These are phyloP conservation scores for Corchorus capsularis DNA, from an alignment of 345 rosid species.

Conservation along the genomic window DNA sequence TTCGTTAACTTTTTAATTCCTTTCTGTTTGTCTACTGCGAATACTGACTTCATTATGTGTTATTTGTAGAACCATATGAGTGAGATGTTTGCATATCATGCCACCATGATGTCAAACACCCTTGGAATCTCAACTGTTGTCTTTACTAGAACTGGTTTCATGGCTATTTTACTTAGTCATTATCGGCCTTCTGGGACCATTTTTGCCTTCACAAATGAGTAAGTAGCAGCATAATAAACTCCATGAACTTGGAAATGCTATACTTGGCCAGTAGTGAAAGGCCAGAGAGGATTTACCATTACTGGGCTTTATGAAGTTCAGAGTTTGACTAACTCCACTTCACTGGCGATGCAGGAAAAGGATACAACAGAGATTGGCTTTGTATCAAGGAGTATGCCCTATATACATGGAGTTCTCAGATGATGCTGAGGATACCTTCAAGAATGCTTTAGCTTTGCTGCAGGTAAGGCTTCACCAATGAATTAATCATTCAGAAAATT, in stretches of 20 bases:
- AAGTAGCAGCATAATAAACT: conserved; percentile 24
- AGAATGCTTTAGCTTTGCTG: conserved; percentile 67
- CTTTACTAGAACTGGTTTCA: conserved; percentile 96
- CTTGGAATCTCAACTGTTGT: conserved; percentile 95
- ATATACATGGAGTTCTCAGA: conserved; percentile 87
- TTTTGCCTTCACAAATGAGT: conserved; percentile 92
- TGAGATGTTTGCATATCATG: conserved; percentile 99
- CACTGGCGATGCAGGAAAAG: conserved; percentile 59
- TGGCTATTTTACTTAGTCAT: conserved; percentile 92
- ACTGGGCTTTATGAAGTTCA: background rate
- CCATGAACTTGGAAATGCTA: background rate
- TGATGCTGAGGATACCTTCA: conserved; percentile 91
- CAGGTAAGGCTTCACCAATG: conserved; percentile 44
- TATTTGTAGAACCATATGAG: conserved; percentile 67
- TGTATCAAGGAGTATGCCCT: conserved; percentile 96
- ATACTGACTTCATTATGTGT: conserved; percentile 7
- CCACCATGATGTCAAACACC: conserved; percentile 99
- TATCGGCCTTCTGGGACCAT: conserved; percentile 97
- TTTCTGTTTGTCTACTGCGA: conserved; percentile 8
- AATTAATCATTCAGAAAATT: background rate
- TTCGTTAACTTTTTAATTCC: background rate
- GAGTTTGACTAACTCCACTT: conserved; percentile 14
- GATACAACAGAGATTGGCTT: conserved; percentile 84
- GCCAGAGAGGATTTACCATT: background rate
- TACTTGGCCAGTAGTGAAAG: background rate